Base-by-base conservation (phyloP, 31 red algal species). In the Bonnemaisonia californica region DNA sequence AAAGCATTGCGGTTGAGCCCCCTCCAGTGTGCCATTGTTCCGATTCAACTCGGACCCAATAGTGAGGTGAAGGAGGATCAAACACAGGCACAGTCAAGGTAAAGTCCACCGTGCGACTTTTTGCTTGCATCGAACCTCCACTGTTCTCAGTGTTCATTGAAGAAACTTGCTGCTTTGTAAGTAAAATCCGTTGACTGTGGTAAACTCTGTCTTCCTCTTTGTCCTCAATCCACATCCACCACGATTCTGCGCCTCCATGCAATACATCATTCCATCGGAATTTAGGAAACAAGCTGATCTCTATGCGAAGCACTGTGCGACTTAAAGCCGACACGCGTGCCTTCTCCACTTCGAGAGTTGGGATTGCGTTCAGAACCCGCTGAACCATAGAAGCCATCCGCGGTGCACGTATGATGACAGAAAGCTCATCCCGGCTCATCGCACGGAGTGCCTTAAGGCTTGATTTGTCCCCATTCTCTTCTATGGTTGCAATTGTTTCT, bases 201-300 rank as follows among this genome's bases (percentile, higher is more conserved):
- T 98, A 98, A 26, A 98, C 89, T 57, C 89, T 65, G 57, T 92
- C 83, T 40, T 87, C 82, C 66, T 94, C 85, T 36, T 79, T 62
- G 63, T 98, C 91, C 78, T 98, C 95, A 75, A 98, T 48, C 92
- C 91, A 98, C 27, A 98, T 42, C 95, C 95, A 98, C 89, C 89
- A 98, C 8, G 82, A 64, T 42, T 98, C 81, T 16, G 71, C 64
- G 51, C 74, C 32, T n/a, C 88, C 94, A 77, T 96, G 94, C 7
- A 92, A 31, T 28, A 74, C 85, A 73, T 96, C 89, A 62, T 72
- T 80, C 93, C 93, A 95, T 33, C 73, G 61, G 63, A 91, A 91
- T 18, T 56, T 69, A 24, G 87, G 82, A 32, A 79, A 51, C 21
- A 95, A 68, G 28, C 59, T 62, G 1, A 85, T 41, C 26, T 89